Percentiles rank a stretch among this genome's conserved stretches.
Conservation (phyloP, 148 eudicot species). For the Beta vulgaris region DNA sequence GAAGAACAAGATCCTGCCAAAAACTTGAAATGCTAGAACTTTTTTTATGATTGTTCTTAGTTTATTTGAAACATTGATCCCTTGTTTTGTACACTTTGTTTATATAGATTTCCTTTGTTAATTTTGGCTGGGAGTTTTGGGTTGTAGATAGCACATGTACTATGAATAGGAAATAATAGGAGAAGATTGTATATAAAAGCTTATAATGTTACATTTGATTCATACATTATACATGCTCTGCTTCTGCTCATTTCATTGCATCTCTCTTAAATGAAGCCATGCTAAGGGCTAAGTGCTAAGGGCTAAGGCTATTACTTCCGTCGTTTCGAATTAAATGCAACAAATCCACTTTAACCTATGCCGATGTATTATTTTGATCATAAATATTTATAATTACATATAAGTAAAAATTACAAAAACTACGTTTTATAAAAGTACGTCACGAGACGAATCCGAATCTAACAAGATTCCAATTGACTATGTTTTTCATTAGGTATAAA, state of each 20-base stretch:
- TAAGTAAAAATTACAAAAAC: too few species aligned
- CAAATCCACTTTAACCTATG: too few species aligned
- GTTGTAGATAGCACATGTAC: slow-evolving; percentile 1
- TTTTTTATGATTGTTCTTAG: not conserved
- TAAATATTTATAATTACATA: too few species aligned
- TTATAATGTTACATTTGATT: not conserved
- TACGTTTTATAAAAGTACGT: too few species aligned
- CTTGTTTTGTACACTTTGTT: not conserved
- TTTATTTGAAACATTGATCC: not conserved
- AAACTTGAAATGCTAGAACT: not conserved
- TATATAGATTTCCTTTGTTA: not conserved
- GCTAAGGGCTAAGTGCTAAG: too few species aligned
- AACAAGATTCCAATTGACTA: too few species aligned
- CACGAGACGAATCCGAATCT: too few species aligned
- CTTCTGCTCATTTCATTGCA: not conserved
- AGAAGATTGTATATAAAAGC: slow-evolving; percentile 3
- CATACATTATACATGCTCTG: not conserved
- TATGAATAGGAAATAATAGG: slow-evolving; percentile 1
- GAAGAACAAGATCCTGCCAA: not conserved
- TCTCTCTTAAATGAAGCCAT: not conserved
- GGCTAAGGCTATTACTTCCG: too few species aligned
- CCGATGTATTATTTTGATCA: too few species aligned
- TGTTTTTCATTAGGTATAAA: too few species aligned
- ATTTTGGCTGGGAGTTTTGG: too few species aligned
- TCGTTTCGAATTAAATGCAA: too few species aligned